These are phyloP conservation scores for Phyllosticta capitalensis DNA, from an alignment of 2,329 filamentous ascomycete genomes.

Conservation along the genomic window DNA sequence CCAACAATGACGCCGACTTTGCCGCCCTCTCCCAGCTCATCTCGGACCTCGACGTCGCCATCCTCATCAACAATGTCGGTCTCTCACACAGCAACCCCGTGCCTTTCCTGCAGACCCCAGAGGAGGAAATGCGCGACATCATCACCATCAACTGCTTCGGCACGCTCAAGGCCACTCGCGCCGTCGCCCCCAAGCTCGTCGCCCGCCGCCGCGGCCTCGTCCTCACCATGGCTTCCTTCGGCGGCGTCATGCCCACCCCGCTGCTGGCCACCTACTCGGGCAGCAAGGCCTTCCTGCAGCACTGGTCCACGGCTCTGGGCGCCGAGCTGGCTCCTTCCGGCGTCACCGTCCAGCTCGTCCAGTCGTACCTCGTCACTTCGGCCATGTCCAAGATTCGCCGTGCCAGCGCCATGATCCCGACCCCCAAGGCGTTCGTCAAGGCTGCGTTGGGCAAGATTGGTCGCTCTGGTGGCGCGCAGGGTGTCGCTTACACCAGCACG, in stretches of 20 bases:
- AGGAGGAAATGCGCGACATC: slow-evolving; percentile 77
- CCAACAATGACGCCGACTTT: slow-evolving; percentile 73
- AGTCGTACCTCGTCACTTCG: slow-evolving; percentile 87
- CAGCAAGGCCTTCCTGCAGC: slow-evolving; percentile 94
- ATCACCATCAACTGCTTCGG: slow-evolving; percentile 91
- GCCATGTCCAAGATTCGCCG: slow-evolving; percentile 95
- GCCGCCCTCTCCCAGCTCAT: slow-evolving; percentile 59
- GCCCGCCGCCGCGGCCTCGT: slow-evolving; percentile 79
- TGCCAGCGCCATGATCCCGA: slow-evolving; percentile 68
- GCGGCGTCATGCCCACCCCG: slow-evolving; percentile 82
- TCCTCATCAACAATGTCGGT: slow-evolving; percentile 95
- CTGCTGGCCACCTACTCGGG: slow-evolving; percentile 93
- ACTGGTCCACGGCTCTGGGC: slow-evolving; percentile 83
- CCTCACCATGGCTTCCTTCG: slow-evolving; percentile 95
- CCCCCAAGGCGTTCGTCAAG: slow-evolving; percentile 71
- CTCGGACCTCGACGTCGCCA: slow-evolving; percentile 65
- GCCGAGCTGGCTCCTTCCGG: slow-evolving; percentile 72
- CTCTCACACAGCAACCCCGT: slow-evolving; percentile 90
- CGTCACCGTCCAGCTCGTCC: slow-evolving; percentile 81
- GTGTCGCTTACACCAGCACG: slow-evolving; percentile 73
- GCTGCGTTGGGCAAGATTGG: slow-evolving; percentile 74
- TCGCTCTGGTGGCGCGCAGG: slow-evolving; percentile 63
- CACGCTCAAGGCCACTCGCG: slow-evolving; percentile 78
- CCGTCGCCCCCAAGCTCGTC: slow-evolving; percentile 76
- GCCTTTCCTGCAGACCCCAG: slow-evolving; percentile 69